Evolutionary conservation across 495 filamentous ascomycete genomes (phyloP), one percentile per base, ranked within the genome.

Genomic region (Xylaria venustula): DNA sequence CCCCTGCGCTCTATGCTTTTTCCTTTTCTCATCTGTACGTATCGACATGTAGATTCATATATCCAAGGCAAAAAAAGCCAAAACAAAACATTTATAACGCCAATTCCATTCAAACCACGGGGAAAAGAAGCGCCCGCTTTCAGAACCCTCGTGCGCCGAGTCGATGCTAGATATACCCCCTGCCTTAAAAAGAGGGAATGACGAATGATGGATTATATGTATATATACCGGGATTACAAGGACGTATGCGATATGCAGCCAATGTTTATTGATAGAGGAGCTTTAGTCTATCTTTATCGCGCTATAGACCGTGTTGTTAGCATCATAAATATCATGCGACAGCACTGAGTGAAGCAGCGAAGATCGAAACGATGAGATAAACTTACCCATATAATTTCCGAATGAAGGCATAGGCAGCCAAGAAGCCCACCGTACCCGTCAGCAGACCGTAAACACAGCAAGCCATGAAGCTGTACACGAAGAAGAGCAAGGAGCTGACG

Each of bases 361-460:
- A 12, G 19, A 17, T 19, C 25, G 34, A 3, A n/a, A n/a, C 20
- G 20, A 15, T 11, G 19, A 26, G 15, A 12, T 32, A 46, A 30
- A 78, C 87, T 75, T 73, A 91, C 87, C 88, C 87, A 74, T 96
- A 97, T 68, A 97, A 92, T 69, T 90, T 85, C 70, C 92, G 81
- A 37, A 97, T 86, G 79, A 96, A 97, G 3, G 87, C 86, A 79
- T 94, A 96, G 8, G 90, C 90, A 15, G 89, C 87, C 75, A 97
- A 73, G 69, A 95, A 96, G 11, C 92, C 93, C 50, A 97, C 85
- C 3, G 93, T 97, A 3, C 93, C 92, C 14, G 87, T 90, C 40
- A 96, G 74, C 55, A 97, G 72, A 3, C 89, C 91, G 70, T 96
- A 97, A 7, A 96, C 87, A 30, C 83, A 80, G 66, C 92, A 96